phyloP scores from a whole-genome alignment of 768 basidiomycete genomes.

The Lactifluus echinatus region DNA sequence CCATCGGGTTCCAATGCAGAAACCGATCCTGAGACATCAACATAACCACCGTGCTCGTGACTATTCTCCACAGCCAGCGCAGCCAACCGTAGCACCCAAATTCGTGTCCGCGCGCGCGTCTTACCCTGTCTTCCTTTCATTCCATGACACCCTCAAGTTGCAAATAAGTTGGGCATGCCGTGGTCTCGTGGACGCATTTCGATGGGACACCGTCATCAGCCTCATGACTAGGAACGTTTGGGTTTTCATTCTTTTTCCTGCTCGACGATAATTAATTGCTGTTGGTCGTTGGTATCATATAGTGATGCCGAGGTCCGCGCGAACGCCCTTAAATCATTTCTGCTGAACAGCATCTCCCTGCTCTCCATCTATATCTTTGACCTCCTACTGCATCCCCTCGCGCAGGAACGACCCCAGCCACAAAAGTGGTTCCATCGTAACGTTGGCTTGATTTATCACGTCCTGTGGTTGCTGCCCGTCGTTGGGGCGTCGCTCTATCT shows the following conservation, averaged over 20 bases:
- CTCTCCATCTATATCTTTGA: conserved; percentile 72
- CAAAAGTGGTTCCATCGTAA: conserved; percentile 64
- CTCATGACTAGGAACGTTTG: conserved; percentile 47
- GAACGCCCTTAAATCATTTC: conserved; percentile 65
- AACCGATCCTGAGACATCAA: conserved; percentile 5
- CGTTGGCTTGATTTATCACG: conserved; percentile 66
- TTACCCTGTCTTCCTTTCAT: conserved; percentile 64
- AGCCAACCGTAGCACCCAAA: neutral
- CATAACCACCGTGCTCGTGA: neutral
- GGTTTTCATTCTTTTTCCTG: neutral
- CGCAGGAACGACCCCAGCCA: conserved; percentile 44
- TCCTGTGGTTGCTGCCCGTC: conserved; percentile 74
- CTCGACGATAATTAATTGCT: neutral
- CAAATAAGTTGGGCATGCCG: conserved; percentile 50
- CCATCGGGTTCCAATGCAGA: neutral
- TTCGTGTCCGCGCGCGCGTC: conserved; percentile 33
- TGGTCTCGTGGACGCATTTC: conserved; percentile 63
- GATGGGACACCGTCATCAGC: conserved; percentile 57
- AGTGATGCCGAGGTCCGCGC: conserved; percentile 72
- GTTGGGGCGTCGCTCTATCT: conserved; percentile 70
- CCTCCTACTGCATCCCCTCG: conserved; percentile 57
- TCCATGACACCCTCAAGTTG: conserved; percentile 48
- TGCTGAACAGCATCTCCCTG: conserved; percentile 65
- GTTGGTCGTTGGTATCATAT: conserved; percentile 13
- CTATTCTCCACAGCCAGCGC: conserved; percentile 1